Evolutionary conservation across 148 eudicot genomes (phyloP).

Genomic region (Nyssa sinensis): DNA sequence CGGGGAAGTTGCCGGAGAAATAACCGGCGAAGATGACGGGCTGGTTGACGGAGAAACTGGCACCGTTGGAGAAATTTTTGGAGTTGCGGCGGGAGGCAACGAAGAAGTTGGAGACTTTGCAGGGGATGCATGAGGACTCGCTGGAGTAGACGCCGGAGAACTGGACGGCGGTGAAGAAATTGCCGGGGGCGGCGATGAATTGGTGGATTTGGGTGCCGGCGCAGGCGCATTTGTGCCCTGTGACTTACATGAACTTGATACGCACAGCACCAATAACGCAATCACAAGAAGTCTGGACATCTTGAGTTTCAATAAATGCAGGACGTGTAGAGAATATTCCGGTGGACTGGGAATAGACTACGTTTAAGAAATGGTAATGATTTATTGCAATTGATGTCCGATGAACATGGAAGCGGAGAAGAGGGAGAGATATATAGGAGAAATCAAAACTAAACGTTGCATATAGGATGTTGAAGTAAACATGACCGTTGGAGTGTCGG

Average conservation of each 20-base stretch:
- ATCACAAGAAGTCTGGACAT: constrained; percentile 22
- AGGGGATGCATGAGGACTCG: constrained; percentile 28
- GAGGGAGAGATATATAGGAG: background rate
- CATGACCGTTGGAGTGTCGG: constrained; percentile 26
- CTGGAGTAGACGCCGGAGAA: constrained; percentile 18
- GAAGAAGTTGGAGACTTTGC: constrained; percentile 26
- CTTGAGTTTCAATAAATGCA: background rate
- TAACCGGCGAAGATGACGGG: constrained; percentile 21
- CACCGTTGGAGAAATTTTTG: constrained; percentile 6
- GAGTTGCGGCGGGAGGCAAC: constrained; percentile 12
- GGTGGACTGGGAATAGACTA: background rate
- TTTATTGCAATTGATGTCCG: background rate
- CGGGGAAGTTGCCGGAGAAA: constrained; percentile 11
- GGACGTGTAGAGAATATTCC: background rate
- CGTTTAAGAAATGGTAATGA: background rate
- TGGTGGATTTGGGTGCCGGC: constrained; percentile 13
- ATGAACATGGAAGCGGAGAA: background rate
- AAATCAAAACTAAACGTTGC: constrained; percentile 20
- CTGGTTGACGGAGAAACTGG: constrained; percentile 24
- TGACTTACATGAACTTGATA: constrained; percentile 16
- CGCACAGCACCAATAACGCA: constrained; percentile 15
- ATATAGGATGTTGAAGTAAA: background rate
- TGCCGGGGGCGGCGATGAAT: constrained; percentile 6
- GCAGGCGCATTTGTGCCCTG: constrained; percentile 25
- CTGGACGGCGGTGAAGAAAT: background rate